Percentiles rank a stretch among this genome's conserved stretches.
Conservation (phyloP, 495 filamentous ascomycete genomes). For the Cryomyces minteri region DNA sequence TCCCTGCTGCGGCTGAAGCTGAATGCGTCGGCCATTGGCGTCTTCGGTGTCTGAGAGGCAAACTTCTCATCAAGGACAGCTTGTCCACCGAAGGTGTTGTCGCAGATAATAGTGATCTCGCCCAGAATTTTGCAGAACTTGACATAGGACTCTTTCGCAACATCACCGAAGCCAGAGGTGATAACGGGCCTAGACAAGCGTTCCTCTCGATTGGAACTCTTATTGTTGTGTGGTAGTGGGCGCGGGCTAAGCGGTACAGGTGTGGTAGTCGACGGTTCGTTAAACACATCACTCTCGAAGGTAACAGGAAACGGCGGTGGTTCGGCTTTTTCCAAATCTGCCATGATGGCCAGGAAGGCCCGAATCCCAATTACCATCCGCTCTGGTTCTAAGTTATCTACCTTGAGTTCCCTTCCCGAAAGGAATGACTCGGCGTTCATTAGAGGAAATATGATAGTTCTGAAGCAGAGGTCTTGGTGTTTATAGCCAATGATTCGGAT, state of each 20-base stretch:
- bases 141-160: conserved; percentile 63
- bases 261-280: conserved; percentile 9
- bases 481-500: conserved; percentile 91
- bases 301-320: conserved; percentile 59
- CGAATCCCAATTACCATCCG: conserved; percentile 91
- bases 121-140: conserved; percentile 89
- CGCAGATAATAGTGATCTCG: conserved; percentile 88
- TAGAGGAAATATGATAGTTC: conserved; percentile 78
- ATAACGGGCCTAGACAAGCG: conserved; percentile 58
- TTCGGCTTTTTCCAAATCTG: conserved; percentile 78
- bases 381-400: conserved; percentile 90
- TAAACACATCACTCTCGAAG: conserved; percentile 15
- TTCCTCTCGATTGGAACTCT: conserved; percentile 28
- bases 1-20: conserved; percentile 64
- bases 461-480: conserved; percentile 83
- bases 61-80: conserved; percentile 92
- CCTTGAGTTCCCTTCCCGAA: conserved; percentile 57
- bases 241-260: conserved; percentile 17
- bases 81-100: conserved; percentile 92
- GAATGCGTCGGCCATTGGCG: conserved; percentile 85
- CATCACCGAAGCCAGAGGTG: conserved; percentile 50
- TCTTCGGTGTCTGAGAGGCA: conserved; percentile 67
- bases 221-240: conserved; percentile 13
- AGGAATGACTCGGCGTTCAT: conserved; percentile 82
- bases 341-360: conserved; percentile 80